phyloP scores from a whole-genome alignment of 345 rosid species.

The Acer negundo region DNA sequence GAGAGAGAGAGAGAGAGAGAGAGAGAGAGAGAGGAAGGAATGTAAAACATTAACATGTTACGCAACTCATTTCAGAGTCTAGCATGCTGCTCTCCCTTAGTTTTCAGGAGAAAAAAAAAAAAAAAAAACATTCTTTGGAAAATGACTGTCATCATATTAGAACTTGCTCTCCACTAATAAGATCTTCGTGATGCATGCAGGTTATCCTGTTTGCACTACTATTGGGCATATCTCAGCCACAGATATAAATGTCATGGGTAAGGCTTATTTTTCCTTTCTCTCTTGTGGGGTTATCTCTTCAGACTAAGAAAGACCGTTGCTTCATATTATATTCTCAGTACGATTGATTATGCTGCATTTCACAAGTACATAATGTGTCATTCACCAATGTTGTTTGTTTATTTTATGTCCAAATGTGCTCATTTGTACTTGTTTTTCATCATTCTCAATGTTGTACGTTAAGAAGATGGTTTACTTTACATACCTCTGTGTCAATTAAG shows the following conservation, averaged over 20 bases:
- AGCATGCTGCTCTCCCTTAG: background rate
- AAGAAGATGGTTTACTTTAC: background rate
- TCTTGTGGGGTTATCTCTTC: constrained; percentile 4
- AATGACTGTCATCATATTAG: background rate
- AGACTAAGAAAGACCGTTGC: background rate
- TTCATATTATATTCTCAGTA: background rate
- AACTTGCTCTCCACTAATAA: constrained; percentile 7
- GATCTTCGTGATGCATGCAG: constrained; percentile 44
- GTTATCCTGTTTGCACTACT: constrained; percentile 80
- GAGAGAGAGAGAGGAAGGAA: background rate
- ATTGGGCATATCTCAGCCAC: constrained; percentile 65
- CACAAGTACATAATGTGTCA: background rate
- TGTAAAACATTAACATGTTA: background rate
- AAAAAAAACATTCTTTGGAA: constrained; percentile 2
- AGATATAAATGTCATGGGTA: constrained; percentile 58
- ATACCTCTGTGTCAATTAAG: constrained; percentile 4
- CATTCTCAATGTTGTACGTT: constrained; percentile 4
- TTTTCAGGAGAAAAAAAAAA: background rate
- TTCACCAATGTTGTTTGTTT: background rate
- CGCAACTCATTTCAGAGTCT: constrained; percentile 6
- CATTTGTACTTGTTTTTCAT: background rate
- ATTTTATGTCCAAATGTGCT: background rate
- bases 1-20: no score
- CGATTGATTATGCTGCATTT: background rate
- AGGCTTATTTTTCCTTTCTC: constrained; percentile 20